These are phyloP conservation scores for Xerocomellus dryophilus DNA, from an alignment of 768 basidiomycete genomes.

Conservation along the genomic window DNA sequence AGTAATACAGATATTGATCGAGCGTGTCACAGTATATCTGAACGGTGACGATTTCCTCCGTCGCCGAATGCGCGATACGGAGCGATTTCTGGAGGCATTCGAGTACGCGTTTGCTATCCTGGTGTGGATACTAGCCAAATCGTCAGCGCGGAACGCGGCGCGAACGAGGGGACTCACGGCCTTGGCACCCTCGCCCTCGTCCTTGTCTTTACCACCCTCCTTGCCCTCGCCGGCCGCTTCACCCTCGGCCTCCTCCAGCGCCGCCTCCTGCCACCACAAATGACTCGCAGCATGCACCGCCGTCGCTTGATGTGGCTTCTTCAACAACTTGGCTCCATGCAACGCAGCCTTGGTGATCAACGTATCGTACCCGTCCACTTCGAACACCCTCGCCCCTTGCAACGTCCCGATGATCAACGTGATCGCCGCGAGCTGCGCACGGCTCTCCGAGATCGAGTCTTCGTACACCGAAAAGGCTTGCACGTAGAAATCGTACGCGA, in stretches of 20 bases:
- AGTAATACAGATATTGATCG: slow-evolving; percentile 94
- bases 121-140: slow-evolving; percentile 68
- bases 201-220: slow-evolving; percentile 27
- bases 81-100: slow-evolving; percentile 97
- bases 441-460: slow-evolving; percentile 92
- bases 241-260: slow-evolving; percentile 42
- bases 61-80: slow-evolving; percentile 92
- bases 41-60: slow-evolving; percentile 94
- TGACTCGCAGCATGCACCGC: slow-evolving; percentile 95
- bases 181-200: slow-evolving; percentile 46
- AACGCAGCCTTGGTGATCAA: slow-evolving; percentile 98
- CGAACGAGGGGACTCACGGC: slow-evolving; percentile 45
- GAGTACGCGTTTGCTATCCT: slow-evolving; percentile 95
- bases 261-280: slow-evolving; percentile 92
- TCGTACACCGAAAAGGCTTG: slow-evolving; percentile 98
- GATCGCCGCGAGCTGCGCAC: slow-evolving; percentile 96
- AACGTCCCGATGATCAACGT: slow-evolving; percentile 91
- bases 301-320: slow-evolving; percentile 97
- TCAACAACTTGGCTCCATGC: slow-evolving; percentile 92
- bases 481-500: slow-evolving; percentile 96
- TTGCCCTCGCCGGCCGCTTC: slow-evolving; percentile 21
- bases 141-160: slow-evolving; percentile 20
- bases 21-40: slow-evolving; percentile 96
- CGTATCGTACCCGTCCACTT: slow-evolving; percentile 93
- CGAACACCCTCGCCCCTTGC: slow-evolving; percentile 87